Base-by-base conservation (phyloP, 106 monocot species). In the Allium sativum region DNA sequence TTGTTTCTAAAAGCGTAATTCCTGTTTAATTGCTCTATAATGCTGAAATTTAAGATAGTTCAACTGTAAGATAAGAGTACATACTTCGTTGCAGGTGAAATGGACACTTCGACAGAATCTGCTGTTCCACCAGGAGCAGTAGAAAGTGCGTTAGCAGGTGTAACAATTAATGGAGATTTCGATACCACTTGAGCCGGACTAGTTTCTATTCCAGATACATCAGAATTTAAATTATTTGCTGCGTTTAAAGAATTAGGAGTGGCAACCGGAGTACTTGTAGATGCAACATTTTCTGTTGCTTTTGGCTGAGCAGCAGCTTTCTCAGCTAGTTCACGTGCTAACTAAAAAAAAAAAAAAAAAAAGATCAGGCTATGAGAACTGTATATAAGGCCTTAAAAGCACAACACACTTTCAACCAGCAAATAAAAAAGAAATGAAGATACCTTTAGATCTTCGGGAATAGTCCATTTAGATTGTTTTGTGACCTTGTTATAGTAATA, bases 371-470 rank as follows among this genome's bases (percentile, higher is more conserved):
- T 48, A 15, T 51, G 10, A 11, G 12, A 65, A 44, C 40, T 15
- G 31, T 50, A 3, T 5, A 15, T 45, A 61, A 48, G 62, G 10
- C 19, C 19, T 40, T 46, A 47, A 71, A 13, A n/a, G 8, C 7
- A 60, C 16, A 68, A 22, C 10, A 56, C n/a, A 9, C 68, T 18
- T 21, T 21, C 7, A 21, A 17, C 40, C 11, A 50, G 16, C 10
- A 7, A 70, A 62, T 21, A 19, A 6, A 64, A 51, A 40, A 15
- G 53, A 11, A 55, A 48, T 17, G 45, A 17, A 48, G 16, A 18
- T 57, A 99, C 98, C 98, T 92, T 99, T 21, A 99, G 76, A 42
- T 99, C 98, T 62, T 99, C 98, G 65, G 98, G 98, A 67, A 99
- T 92, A 52, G 77, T 79, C 98, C 98, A 99, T 73, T 92, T 92